These are phyloP conservation scores for Pseudozyma hubeiensis DNA, from an alignment of 1,284 basidiomycete species.

Conservation along the genomic window DNA sequence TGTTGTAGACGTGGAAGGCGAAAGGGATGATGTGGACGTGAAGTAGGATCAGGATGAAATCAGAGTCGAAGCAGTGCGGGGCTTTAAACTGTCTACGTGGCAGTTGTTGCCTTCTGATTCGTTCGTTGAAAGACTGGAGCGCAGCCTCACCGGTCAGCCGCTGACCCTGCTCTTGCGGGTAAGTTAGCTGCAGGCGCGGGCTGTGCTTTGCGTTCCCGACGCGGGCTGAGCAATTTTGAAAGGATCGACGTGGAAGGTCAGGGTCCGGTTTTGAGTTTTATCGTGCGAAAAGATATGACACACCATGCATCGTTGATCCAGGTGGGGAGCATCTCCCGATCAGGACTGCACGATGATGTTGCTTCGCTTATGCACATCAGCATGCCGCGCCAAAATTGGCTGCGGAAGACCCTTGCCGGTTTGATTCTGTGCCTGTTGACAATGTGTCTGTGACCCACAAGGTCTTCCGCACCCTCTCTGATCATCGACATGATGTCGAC, in stretches of 20 bases:
- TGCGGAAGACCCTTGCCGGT: conserved; percentile 8
- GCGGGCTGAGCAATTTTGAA: conserved; percentile 2
- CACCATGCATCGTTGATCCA: conserved; percentile 1
- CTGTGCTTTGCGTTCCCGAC: conserved; percentile 5
- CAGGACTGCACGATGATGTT: conserved; percentile 36
- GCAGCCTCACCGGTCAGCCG: no score
- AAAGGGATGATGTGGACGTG: conserved; percentile 11
- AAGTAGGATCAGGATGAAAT: conserved; percentile 9
- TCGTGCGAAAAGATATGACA: conserved; percentile 3
- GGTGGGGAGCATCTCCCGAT: not conserved
- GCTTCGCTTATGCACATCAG: conserved; percentile 10
- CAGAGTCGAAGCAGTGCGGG: conserved; percentile 12
- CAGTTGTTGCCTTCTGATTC: conserved; percentile 1
- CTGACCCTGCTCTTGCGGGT: no score
- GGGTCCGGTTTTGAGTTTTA: conserved; percentile 7
- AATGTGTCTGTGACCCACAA: no score
- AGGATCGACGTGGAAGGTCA: conserved; percentile 44
- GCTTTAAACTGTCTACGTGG: conserved; percentile 37
- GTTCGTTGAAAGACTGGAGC: no score
- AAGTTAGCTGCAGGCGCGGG: no score
- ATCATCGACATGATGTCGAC: no score
- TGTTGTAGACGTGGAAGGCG: conserved; percentile 32
- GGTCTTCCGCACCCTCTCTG: no score
- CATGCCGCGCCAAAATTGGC: not conserved
- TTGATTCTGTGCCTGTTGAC: no score